phyloP scores from a whole-genome alignment of 1,139 yeast genomes.

The Yamadazyma triangularis region DNA sequence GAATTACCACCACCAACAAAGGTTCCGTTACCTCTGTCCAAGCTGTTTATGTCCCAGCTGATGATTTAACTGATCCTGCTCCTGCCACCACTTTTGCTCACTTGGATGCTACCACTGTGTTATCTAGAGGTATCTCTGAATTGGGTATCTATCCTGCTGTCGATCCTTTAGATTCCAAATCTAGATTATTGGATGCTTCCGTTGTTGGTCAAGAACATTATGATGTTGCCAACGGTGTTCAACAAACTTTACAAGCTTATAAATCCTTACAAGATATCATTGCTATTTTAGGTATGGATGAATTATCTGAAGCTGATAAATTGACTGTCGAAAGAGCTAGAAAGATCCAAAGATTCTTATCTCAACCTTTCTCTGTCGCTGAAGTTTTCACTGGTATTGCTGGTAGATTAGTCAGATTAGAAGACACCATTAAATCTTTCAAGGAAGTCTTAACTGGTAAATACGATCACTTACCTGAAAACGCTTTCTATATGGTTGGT shows the following conservation, averaged over 20 bases:
- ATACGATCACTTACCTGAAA: constrained; percentile 98
- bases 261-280: constrained; percentile 99
- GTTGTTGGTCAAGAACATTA: constrained; percentile 99
- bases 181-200: constrained; percentile 95
- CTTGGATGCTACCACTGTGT: constrained; percentile 99
- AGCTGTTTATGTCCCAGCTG: constrained; percentile 99
- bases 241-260: constrained; percentile 98
- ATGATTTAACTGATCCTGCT: constrained; percentile 99
- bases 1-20: constrained; percentile 99
- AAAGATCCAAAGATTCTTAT: constrained; percentile 99
- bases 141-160: constrained; percentile 99
- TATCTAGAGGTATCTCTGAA: constrained; percentile 99
- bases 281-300: constrained; percentile 99
- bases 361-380: constrained; percentile 99
- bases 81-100: constrained; percentile 99
- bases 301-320: constrained; percentile 97
- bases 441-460: constrained; percentile 97
- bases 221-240: constrained; percentile 90
- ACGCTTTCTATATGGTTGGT: constrained; percentile 99
- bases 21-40: constrained; percentile 99
- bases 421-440: constrained; percentile 93
- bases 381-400: constrained; percentile 99
- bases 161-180: constrained; percentile 99
- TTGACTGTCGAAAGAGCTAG: constrained; percentile 99
- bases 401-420: constrained; percentile 95